Evolutionary conservation across 305 asterid species (phyloP), one percentile per base, ranked within the genome.

Genomic region (Fraxinus paxiana): DNA sequence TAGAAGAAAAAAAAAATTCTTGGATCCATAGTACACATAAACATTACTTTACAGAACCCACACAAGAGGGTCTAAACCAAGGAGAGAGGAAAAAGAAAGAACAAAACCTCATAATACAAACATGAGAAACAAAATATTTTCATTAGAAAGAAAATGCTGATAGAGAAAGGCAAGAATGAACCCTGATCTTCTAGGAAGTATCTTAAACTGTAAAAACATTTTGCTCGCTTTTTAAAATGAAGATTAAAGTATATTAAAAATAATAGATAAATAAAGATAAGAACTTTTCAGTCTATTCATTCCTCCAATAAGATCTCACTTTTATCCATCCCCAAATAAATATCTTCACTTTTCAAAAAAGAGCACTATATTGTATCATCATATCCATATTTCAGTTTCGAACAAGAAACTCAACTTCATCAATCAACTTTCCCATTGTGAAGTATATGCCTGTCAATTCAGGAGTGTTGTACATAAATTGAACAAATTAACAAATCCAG

Each of bases 401-500:
- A 61, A 22, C 71, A 61, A 61, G 71, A 22, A 61, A 22, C 71
- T 61, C 71, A 61, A 22, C 33, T 22, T 18, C 71, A 22, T 18
- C 31, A 61, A 61, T 61, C 71, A 61, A 61, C 71, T 6, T 61
- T 24, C 26, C 65, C 10, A 17, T 17, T 54, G 71, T 61, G 30
- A 61, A 61, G 31, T 22, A 9, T 7, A 22, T 22, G 33, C 9
- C 33, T 22, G 33, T 61, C 13, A 61, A 61, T 61, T 61, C 71
- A 61, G 71, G 71, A 22, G 15, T 18, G 4, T 20, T 9, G 71
- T 22, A 61, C 20, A 15, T 9, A 61, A 10, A 61, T 31, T 26
- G 26, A 30, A 28, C 73, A 77, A 48, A 54, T 56, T 41, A 73
- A 77, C 28, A 74, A 59, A 83, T 33, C 38, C 80, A 75, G 37